Percentiles rank a stretch among this genome's conserved stretches.
These are phyloP conservation scores for Globisporangium parvum DNA, from an alignment of 352 stramenopile species.

Conservation along the genomic window DNA sequence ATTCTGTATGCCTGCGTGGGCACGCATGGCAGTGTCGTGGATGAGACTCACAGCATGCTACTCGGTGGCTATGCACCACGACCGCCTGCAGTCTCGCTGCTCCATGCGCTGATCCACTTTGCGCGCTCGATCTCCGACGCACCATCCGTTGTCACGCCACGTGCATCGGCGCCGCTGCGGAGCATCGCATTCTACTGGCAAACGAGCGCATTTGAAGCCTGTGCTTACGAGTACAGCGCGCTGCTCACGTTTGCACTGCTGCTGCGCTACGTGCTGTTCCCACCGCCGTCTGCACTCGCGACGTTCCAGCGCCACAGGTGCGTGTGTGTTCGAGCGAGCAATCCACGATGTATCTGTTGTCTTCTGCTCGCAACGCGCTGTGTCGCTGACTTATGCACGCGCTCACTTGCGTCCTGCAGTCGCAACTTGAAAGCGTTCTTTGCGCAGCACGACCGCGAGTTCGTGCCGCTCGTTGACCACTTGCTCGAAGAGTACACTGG, in stretches of 20 bases:
- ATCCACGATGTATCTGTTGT: neutral
- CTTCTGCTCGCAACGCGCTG: no score
- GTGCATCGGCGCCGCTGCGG: neutral
- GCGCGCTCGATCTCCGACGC: slow-evolving; percentile 3
- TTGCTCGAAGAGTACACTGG: no score
- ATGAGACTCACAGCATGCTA: no score
- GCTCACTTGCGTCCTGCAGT: slow-evolving; percentile 7
- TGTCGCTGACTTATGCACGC: no score
- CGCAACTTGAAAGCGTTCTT: slow-evolving; percentile 41
- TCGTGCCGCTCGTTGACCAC: no score
- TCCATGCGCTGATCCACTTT: slow-evolving; percentile 18
- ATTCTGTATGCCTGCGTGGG: no score
- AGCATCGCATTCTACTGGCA: slow-evolving; percentile 7
- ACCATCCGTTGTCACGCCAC: slow-evolving; percentile 6
- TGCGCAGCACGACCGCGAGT: slow-evolving; percentile 31
- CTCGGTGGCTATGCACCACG: no score
- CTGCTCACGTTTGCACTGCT: slow-evolving; percentile 28
- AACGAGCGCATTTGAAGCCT: slow-evolving; percentile 1
- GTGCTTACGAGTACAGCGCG: slow-evolving; percentile 21
- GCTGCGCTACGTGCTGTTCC: slow-evolving; percentile 32
- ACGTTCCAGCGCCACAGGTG: slow-evolving; percentile 31
- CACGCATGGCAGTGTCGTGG: no score
- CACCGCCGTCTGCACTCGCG: slow-evolving; percentile 27
- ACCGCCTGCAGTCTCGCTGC: slow-evolving; percentile 5
- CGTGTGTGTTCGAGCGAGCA: no score